Base-by-base conservation (phyloP, 2,329 filamentous ascomycete species). In the Epichloe elymi region DNA sequence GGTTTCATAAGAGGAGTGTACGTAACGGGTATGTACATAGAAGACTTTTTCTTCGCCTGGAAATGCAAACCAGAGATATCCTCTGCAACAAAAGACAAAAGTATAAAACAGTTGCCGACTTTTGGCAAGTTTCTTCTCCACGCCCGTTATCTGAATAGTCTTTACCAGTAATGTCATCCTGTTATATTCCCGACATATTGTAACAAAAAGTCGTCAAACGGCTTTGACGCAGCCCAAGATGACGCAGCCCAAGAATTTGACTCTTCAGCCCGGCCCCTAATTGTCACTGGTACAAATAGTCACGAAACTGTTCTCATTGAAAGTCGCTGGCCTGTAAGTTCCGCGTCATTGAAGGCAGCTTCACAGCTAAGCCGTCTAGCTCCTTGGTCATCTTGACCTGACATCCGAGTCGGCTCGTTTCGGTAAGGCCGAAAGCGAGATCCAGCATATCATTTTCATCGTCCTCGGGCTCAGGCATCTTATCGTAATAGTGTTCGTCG, bases 281-380 rank as follows among this genome's bases (percentile, higher is more conserved):
- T n/a, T 17, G 5, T 17, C 20, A 17, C 7, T 17, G 14, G 23
- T 17, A 44, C 41, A 44, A 5, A 14, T 6, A 15, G 12, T 11
- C 23, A 15, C 14, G 15, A 26, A 20, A 15, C 8, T 15, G 1
- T 19, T 35, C 30, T 54, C 46, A 54, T 60, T 74, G 72, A 61
- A 98, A 98, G 70, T 98, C 93, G 67, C 88, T 95, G 14, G 88
- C 88, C 71, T 98, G 93, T 69, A 98, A 63, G 64, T 98, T 98
- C 66, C 93, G 78, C 57, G 93, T 97, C 89, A 96, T 96, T 38
- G 82, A 82, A 12, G 93, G 93, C 62, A 98, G 70, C 67, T 80
- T 86, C 35, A 98, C 88, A 44, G 82, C 80, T 61, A 98, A 57
- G 0, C 93, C 93, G 64, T 97, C 86, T 56, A 97, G 69, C 58